phyloP scores from a whole-genome alignment of 805 yeast genomes.

The Ogataea nitratoaversa region DNA sequence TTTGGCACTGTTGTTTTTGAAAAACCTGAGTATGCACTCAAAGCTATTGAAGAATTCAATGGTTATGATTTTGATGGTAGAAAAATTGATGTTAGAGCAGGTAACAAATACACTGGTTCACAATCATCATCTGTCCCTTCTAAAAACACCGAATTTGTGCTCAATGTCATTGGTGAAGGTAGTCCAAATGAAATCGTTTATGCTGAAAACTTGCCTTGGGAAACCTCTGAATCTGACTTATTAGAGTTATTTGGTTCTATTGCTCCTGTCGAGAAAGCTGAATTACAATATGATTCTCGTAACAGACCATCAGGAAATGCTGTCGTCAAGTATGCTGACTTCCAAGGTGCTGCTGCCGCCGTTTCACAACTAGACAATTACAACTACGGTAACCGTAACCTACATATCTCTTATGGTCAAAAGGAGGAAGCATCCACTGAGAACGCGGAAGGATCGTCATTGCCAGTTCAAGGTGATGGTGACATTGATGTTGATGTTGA shows the following conservation, averaged over 20 bases:
- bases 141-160: slow-evolving; percentile 55
- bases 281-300: slow-evolving; percentile 54
- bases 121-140: slow-evolving; percentile 9
- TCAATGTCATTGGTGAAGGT: slow-evolving; percentile 60
- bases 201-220: slow-evolving; percentile 80
- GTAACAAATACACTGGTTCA: slow-evolving; percentile 32
- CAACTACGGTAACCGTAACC: slow-evolving; percentile 76
- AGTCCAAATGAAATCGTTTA: slow-evolving; percentile 56
- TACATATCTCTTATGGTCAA: slow-evolving; percentile 65
- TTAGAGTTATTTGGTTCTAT: slow-evolving; percentile 81
- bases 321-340: slow-evolving; percentile 70
- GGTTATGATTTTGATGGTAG: slow-evolving; percentile 76
- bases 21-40: slow-evolving; percentile 60
- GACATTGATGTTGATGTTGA: not conserved
- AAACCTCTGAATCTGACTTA: slow-evolving; percentile 82
- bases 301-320: slow-evolving; percentile 81
- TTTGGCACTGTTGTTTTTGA: slow-evolving; percentile 76
- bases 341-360: slow-evolving; percentile 68
- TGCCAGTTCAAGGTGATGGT: slow-evolving; percentile 7
- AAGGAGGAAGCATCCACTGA: slow-evolving; percentile 12
- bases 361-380: slow-evolving; percentile 73
- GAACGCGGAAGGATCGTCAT: not conserved
- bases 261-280: slow-evolving; percentile 73
- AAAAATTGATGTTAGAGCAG: slow-evolving; percentile 73
- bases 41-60: slow-evolving; percentile 66